Conservation (phyloP, 2,329 filamentous ascomycete species). For the Penicillium italicum region DNA sequence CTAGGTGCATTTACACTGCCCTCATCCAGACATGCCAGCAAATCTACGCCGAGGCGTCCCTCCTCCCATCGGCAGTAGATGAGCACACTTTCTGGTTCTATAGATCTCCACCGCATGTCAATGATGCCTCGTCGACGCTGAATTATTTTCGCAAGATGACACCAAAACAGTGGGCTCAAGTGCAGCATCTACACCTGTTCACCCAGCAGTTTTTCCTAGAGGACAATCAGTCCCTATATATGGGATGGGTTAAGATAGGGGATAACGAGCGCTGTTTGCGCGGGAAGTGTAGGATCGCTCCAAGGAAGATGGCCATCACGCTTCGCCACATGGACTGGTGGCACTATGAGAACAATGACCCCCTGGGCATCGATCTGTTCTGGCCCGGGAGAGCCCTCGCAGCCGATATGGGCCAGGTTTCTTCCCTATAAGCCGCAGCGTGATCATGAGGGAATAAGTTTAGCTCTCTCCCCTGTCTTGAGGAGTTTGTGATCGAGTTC, state of each 20-base stretch:
- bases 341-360: constrained; percentile 26
- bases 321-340: constrained; percentile 32
- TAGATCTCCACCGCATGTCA: constrained; percentile 19
- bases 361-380: constrained; percentile 28
- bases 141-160: constrained; percentile 21
- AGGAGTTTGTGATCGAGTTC: constrained; percentile 28
- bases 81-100: constrained; percentile 31
- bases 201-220: constrained; percentile 26
- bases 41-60: constrained; percentile 38
- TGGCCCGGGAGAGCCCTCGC: constrained; percentile 8
- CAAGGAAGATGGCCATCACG: constrained; percentile 23
- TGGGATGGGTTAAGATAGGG: neutral
- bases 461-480: constrained; percentile 12
- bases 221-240: neutral
- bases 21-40: constrained; percentile 40
- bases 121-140: constrained; percentile 8
- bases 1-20: constrained; percentile 26
- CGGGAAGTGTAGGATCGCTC: constrained; percentile 16
- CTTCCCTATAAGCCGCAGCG: no score
- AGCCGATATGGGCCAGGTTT: neutral
- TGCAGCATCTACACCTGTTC: constrained; percentile 26
- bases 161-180: constrained; percentile 17
- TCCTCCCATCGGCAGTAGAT: constrained; percentile 32
- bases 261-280: neutral
- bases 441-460: constrained; percentile 6